Base-by-base conservation (phyloP, 768 basidiomycete species). In the Tricholomella constricta region DNA sequence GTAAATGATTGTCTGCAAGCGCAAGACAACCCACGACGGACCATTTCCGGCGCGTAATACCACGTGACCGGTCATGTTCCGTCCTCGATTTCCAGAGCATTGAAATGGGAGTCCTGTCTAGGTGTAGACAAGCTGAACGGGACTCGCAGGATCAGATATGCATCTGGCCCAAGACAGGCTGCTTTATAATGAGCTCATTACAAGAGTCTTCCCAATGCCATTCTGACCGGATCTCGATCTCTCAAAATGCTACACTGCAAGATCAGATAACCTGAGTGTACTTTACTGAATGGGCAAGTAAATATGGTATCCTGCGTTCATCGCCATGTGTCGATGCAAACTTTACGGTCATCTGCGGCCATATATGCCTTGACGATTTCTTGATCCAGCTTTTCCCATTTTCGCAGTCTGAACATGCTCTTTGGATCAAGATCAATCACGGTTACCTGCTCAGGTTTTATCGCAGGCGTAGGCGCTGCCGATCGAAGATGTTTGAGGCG, bases 401-500 rank as follows among this genome's bases (percentile, higher is more conserved):
- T 80, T 34, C 62, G 66, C 48, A 98, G 64, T 61, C 85, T 81
- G 23, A 70, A 65, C 60, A 89, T 70, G 44, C 79, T 77, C 72
- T 98, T 98, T 50, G 84, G 76, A 68, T 95, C 96, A 43, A 97
- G 72, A 68, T 98, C 96, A 60, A 98, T 91, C 31, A 94, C 72
- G 26, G 81, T 85, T 23, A 90, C 77, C 15, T 71, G 69, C 11
- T 67, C 56, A 23, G 62, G 61, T 32, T 60, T 51, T 23, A 58
- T 57, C 9, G 56, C 54, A 8, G 52, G 44, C 5, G 53, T 22
- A 32, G 58, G 29, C 27, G 50, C 45, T n/a, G 54, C 62, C 17
- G 62, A 54, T 45, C 57, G 60, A 38, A 74, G 51, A 54, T 65
- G 65, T 54, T 71, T 66, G 20, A 76, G 60, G 54, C 71, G 69